Evolutionary conservation across 169 alveolate genomes (phyloP), one percentile per base, ranked within the genome.

Genomic region (Babesia caballi): DNA sequence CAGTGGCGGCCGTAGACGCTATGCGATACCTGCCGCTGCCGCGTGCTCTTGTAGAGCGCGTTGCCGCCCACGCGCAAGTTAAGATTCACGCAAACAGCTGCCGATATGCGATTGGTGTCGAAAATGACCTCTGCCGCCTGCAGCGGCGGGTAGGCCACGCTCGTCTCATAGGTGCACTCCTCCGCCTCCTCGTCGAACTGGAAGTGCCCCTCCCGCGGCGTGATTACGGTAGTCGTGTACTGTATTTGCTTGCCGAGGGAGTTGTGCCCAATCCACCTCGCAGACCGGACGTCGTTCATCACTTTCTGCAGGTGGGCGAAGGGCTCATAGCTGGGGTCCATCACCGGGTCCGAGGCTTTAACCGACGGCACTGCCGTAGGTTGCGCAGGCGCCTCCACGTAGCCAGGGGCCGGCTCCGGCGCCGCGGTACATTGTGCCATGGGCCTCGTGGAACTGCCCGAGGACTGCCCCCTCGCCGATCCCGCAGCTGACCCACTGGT

Each of bases 141-240:
- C 12, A 56, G 53, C 23, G 71, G 81, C 15, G 86, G 86, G 60
- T 60, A 78, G 4, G 49, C 75, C 7, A 69, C 50, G 23, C 54
- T 78, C 11, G 82, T 78, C 53, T 69, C 86, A 42, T 58, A 54
- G 17, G 56, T 67, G 50, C 58, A 78, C 21, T 78, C 86, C 51
- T 69, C 86, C n/a, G 33, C 28, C 35, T 67, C 78, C 41, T 67
- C 78, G 33, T 28, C 38, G n/a, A 54, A 19, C 0, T 53, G 52
- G 56, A 67, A 67, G 25, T 67, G 66, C 25, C 40, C 67, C 25
- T 67, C 78, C 33, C 33, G 36, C 4, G 56, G 66, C 9, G 41
- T 28, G 23, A 67, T 69, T 52, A 63, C 19, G 9, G 30, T 19
- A n/a, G n/a, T n/a, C n/a, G n/a, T n/a, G n/a, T n/a, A n/a, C n/a